These are phyloP conservation scores for Malassezia arunalokei DNA, from an alignment of 1,284 basidiomycete species.

Conservation along the genomic window DNA sequence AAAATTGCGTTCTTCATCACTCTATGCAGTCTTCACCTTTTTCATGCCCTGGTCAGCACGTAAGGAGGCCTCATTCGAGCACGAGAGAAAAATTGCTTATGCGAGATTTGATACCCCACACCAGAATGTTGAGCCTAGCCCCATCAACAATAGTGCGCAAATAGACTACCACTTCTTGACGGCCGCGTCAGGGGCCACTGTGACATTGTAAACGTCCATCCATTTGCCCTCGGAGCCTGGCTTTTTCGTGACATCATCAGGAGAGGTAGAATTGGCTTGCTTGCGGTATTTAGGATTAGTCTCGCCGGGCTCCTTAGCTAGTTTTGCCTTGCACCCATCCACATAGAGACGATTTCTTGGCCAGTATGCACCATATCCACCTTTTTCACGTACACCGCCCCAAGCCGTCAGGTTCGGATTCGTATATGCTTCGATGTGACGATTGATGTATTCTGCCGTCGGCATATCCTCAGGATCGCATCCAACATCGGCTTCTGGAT, in stretches of 20 bases:
- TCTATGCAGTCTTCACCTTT: too few relatives aligned
- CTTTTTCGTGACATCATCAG: background rate
- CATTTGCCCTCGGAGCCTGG: background rate
- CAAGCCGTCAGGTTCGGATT: slow-evolving; percentile 35
- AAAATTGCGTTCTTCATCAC: too few relatives aligned
- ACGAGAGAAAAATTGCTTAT: too few relatives aligned
- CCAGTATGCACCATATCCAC: slow-evolving; percentile 11
- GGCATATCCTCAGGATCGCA: slow-evolving; percentile 41
- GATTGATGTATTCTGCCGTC: slow-evolving; percentile 41
- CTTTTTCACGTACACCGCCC: slow-evolving; percentile 4
- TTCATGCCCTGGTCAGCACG: too few relatives aligned
- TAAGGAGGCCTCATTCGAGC: too few relatives aligned
- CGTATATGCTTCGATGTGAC: slow-evolving; percentile 40
- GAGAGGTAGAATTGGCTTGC: background rate
- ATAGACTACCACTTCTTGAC: too few relatives aligned
- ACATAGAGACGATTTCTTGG: slow-evolving; percentile 19
- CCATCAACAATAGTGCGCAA: too few relatives aligned
- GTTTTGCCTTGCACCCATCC: slow-evolving; percentile 1
- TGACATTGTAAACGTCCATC: background rate
- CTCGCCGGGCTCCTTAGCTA: background rate
- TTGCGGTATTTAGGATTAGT: background rate
- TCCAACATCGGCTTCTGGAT: slow-evolving; percentile 44
- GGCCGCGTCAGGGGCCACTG: too few relatives aligned
- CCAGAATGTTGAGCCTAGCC: too few relatives aligned
- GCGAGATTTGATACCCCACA: too few relatives aligned